phyloP scores from a whole-genome alignment of 805 yeast species.

The Hanseniaspora pseudoguilliermondii region DNA sequence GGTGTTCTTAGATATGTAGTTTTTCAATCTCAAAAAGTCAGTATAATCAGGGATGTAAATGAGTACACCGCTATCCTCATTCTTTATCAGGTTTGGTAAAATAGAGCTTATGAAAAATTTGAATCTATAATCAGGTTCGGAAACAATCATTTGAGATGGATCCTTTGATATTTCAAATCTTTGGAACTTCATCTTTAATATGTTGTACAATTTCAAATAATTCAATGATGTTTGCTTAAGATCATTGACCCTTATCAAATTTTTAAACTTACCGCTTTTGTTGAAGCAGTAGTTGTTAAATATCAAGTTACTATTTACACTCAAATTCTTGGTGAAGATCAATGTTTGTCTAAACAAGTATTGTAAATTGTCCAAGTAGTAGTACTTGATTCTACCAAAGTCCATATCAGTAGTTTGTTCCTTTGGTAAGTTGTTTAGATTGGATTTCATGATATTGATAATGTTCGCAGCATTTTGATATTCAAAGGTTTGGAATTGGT shows the following conservation, averaged over 20 bases:
- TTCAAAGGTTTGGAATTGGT: conserved; percentile 72
- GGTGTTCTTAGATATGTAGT: conserved; percentile 45
- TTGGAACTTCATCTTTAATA: conserved; percentile 54
- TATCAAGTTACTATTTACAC: conserved; percentile 70
- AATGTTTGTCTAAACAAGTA: conserved; percentile 62
- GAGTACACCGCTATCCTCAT: conserved; percentile 61
- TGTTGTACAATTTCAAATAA: conserved; percentile 28
- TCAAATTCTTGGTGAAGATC: conserved; percentile 57
- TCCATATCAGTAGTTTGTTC: conserved; percentile 65
- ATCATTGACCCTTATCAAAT: conserved; percentile 35
- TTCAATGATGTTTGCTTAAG: conserved; percentile 45
- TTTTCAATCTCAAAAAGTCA: conserved; percentile 69
- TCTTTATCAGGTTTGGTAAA: conserved; percentile 50
- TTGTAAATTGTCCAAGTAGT: conserved; percentile 79
- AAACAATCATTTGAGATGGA: conserved; percentile 19
- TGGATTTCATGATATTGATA: conserved; percentile 46
- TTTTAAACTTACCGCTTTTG: conserved; percentile 48
- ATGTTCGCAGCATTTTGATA: conserved; percentile 92
- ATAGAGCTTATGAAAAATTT: conserved; percentile 62
- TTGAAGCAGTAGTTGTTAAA: conserved; percentile 39
- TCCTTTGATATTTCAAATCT: conserved; percentile 38
- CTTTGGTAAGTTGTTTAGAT: conserved; percentile 64
- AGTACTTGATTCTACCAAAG: conserved; percentile 81
- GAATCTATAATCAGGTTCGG: conserved; percentile 75
- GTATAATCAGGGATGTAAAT: conserved; percentile 75